Evolutionary conservation across 2,329 filamentous ascomycete species (phyloP).

Genomic region (Cordyceps cateniannulata): DNA sequence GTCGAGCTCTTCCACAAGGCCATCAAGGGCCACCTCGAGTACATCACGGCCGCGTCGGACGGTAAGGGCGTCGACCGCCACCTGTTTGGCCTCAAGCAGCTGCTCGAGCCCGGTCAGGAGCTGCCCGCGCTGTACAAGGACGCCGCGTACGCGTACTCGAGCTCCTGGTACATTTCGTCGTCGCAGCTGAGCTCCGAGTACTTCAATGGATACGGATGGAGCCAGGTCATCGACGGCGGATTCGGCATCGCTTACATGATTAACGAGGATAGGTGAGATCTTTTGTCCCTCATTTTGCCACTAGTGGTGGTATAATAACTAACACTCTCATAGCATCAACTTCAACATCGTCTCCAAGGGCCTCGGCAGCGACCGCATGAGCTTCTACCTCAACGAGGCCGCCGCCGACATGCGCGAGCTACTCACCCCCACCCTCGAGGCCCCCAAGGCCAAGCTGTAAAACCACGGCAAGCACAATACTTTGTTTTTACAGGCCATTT

Average conservation of each 20-base stretch:
- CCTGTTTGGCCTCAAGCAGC: constrained; percentile 93
- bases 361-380: constrained; percentile 86
- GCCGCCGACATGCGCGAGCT: constrained; percentile 84
- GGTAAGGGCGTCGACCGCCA: constrained; percentile 94
- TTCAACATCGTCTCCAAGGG: constrained; percentile 97
- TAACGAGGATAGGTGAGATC: constrained; percentile 80
- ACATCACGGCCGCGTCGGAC: constrained; percentile 82
- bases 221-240: constrained; percentile 90
- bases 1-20: constrained; percentile 76
- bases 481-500: not conserved
- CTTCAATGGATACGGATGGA: constrained; percentile 99
- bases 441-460: constrained; percentile 83
- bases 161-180: constrained; percentile 82
- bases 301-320: not conserved
- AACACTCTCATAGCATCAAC: constrained; percentile 63
- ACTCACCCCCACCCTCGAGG: constrained; percentile 70
- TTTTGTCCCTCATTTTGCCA: not conserved
- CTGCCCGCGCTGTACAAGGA: constrained; percentile 80
- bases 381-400: constrained; percentile 90
- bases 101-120: constrained; percentile 73
- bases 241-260: constrained; percentile 99
- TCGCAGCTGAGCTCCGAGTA: constrained; percentile 91
- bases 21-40: constrained; percentile 75
- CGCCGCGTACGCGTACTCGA: constrained; percentile 75
- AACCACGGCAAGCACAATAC: not conserved